These are phyloP conservation scores for Aspergillus unguis DNA, from an alignment of 2,329 filamentous ascomycete genomes.

Conservation along the genomic window DNA sequence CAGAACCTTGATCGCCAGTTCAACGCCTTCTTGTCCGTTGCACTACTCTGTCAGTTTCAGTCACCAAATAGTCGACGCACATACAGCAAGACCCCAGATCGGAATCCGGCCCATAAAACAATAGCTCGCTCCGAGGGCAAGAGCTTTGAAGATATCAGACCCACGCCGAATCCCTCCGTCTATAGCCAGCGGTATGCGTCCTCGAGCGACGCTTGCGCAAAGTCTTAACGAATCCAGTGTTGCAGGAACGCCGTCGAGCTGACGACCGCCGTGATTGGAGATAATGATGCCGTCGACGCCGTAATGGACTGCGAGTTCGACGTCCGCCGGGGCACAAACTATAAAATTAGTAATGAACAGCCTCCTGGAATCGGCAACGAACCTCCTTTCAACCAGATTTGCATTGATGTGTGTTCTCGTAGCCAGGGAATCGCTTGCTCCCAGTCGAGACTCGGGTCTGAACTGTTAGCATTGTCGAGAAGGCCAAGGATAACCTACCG, in stretches of 20 bases:
- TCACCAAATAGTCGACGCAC: neutral
- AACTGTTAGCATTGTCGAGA: neutral
- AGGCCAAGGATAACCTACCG: constrained; percentile 15
- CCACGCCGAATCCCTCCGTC: constrained; percentile 37
- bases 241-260: constrained; percentile 38
- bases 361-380: neutral
- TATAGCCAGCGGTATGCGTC: constrained; percentile 32
- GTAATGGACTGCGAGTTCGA: constrained; percentile 34
- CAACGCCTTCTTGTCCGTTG: constrained; percentile 34
- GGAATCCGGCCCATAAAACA: constrained; percentile 33
- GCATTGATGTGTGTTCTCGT: constrained; percentile 46
- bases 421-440: constrained; percentile 50
- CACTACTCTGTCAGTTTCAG: constrained; percentile 17
- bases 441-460: constrained; percentile 48
- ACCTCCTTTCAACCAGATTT: constrained; percentile 36
- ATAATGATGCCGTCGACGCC: constrained; percentile 36
- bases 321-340: constrained; percentile 35
- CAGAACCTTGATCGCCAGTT: constrained; percentile 32
- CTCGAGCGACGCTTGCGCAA: constrained; percentile 26
- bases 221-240: constrained; percentile 36
- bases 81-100: constrained; percentile 35
- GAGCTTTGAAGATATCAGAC: constrained; percentile 37
- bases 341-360: neutral
- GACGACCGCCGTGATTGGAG: constrained; percentile 40
- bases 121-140: constrained; percentile 33